Evolutionary conservation across 2,329 filamentous ascomycete species (phyloP).

Genomic region (Cladorrhinum sp.): DNA sequence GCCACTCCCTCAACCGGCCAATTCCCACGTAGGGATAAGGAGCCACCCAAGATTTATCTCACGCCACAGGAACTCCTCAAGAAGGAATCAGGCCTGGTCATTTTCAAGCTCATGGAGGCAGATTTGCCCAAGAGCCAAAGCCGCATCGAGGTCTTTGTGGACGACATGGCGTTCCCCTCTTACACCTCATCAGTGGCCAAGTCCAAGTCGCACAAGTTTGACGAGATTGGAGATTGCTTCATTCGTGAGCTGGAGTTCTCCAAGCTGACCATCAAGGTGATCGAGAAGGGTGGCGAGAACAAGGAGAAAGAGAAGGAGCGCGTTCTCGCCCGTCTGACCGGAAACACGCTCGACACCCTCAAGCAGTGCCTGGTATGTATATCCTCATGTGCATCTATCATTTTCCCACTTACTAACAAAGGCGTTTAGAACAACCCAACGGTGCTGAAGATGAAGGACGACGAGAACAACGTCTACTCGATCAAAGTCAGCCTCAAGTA

Average conservation of each 20-base stretch:
- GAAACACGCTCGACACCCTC: slow-evolving; percentile 81
- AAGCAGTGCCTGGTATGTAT: slow-evolving; percentile 76
- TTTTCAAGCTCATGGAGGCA: slow-evolving; percentile 91
- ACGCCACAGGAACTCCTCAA: slow-evolving; percentile 75
- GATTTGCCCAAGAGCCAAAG: slow-evolving; percentile 74
- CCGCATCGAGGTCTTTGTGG: slow-evolving; percentile 84
- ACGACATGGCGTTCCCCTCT: slow-evolving; percentile 90
- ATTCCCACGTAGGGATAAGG: slow-evolving; percentile 47
- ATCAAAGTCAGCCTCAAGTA: slow-evolving; percentile 93
- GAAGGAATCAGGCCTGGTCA: slow-evolving; percentile 86
- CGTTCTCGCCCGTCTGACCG: slow-evolving; percentile 76
- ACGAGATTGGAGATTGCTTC: slow-evolving; percentile 93
- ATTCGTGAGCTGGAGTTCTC: slow-evolving; percentile 97
- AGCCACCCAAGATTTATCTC: slow-evolving; percentile 73
- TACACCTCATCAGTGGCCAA: slow-evolving; percentile 78
- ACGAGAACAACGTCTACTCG: slow-evolving; percentile 71
- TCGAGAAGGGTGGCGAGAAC: slow-evolving; percentile 73
- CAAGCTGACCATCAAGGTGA: slow-evolving; percentile 80
- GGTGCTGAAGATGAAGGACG: slow-evolving; percentile 72
- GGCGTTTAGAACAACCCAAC: slow-evolving; percentile 76
- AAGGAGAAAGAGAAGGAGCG: slow-evolving; percentile 66
- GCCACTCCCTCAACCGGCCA: slow-evolving; percentile 44
- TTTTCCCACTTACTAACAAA: slow-evolving; percentile 17
- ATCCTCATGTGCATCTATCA: not conserved
- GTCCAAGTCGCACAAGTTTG: slow-evolving; percentile 67